A percentile compares a stretch with the other conserved stretches of the same genome.
Conservation (phyloP, 2,329 filamentous ascomycete species). For the Stagonosporopsis vannaccii region DNA sequence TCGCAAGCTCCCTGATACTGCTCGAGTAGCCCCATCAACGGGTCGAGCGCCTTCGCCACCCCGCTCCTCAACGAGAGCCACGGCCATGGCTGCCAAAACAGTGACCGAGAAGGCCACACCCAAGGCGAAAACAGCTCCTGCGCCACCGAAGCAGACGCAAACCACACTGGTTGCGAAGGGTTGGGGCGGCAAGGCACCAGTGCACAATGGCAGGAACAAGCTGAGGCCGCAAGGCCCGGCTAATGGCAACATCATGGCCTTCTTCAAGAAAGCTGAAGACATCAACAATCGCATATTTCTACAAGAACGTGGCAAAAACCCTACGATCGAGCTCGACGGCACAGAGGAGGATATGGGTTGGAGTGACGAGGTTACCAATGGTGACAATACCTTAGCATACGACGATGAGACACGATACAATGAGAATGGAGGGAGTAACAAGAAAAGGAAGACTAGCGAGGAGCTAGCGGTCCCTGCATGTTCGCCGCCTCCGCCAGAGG, state of each 20-base stretch:
- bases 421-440: conserved; percentile 52
- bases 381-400: conserved; percentile 28
- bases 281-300: conserved; percentile 49
- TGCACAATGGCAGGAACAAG: conserved; percentile 44
- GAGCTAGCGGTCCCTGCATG: conserved; percentile 51
- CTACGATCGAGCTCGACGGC: conserved; percentile 28
- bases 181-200: conserved; percentile 43
- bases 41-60: conserved; percentile 63
- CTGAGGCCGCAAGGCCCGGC: conserved; percentile 49
- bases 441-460: conserved; percentile 49
- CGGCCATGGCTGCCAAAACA: conserved; percentile 35
- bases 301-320: conserved; percentile 38
- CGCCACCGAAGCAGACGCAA: conserved; percentile 39
- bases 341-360: conserved; percentile 40
- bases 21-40: conserved; percentile 53
- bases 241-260: conserved; percentile 62
- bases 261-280: conserved; percentile 62
- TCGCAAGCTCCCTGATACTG: conserved; percentile 40
- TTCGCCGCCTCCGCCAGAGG: conserved; percentile 35
- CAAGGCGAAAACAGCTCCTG: conserved; percentile 22
- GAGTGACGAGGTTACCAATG: conserved; percentile 36
- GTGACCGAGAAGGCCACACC: conserved; percentile 30
- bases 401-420: conserved; percentile 49
- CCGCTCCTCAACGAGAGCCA: conserved; percentile 24
- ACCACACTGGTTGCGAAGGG: conserved; percentile 44